phyloP scores from a whole-genome alignment of 257 asterid genomes.

The Plectranthus barbatus region DNA sequence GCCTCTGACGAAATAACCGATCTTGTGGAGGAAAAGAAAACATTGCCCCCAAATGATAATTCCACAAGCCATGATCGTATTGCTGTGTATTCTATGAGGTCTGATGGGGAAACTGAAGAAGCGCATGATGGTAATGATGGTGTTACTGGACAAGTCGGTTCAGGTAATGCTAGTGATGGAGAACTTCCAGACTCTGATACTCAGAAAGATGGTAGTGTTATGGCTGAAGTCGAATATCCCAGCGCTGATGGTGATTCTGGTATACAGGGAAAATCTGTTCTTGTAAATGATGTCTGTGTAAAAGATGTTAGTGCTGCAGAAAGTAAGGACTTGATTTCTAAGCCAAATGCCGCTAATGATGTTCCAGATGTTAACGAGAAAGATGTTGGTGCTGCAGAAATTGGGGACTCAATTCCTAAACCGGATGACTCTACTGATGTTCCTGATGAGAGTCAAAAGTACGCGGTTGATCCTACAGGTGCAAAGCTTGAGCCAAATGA shows the following conservation, averaged over 20 bases:
- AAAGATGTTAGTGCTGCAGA: conserved; percentile 16
- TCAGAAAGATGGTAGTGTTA: background rate
- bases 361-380: background rate
- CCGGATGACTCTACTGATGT: conserved; percentile 20
- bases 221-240: background rate
- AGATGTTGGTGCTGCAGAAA: conserved; percentile 14
- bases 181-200: conserved; percentile 2
- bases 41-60: conserved; percentile 9
- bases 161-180: conserved; percentile 6
- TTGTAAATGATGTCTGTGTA: background rate
- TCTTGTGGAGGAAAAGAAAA: conserved; percentile 13
- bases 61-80: conserved; percentile 13
- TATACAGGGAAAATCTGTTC: conserved; percentile 11
- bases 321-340: conserved; percentile 14
- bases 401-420: conserved; percentile 16
- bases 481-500: conserved; percentile 13
- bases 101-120: conserved; percentile 16
- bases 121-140: background rate
- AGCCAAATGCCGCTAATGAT: conserved; percentile 10
- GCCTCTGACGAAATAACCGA: conserved; percentile 14
- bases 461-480: conserved; percentile 9
- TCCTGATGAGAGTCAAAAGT: conserved; percentile 11
- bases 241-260: conserved; percentile 4
- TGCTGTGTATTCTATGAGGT: conserved; percentile 7
- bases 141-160: conserved; percentile 16